phyloP scores from a whole-genome alignment of 1,139 yeast genomes.

The Hansenula lynferdii region DNA sequence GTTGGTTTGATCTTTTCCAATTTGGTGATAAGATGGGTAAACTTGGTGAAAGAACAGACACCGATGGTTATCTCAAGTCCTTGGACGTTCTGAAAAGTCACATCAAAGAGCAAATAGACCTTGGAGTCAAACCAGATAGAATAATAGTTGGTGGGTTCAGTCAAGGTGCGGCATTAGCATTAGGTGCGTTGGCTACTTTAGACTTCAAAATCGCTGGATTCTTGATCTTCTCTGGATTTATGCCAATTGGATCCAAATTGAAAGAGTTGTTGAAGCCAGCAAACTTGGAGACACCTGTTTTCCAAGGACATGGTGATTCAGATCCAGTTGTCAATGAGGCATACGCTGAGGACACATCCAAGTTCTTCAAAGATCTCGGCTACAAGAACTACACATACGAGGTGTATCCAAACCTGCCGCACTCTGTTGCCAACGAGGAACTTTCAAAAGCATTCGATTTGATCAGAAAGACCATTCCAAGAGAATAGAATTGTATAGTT shows the following conservation, averaged over 20 bases:
- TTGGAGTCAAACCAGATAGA: constrained; percentile 62
- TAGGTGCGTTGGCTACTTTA: constrained; percentile 46
- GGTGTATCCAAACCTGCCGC: constrained; percentile 35
- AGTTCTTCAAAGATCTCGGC: constrained; percentile 44
- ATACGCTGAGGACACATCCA: constrained; percentile 44
- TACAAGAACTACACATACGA: constrained; percentile 51
- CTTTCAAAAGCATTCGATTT: constrained; percentile 9
- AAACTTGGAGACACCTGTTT: constrained; percentile 68
- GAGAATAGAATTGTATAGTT: no score
- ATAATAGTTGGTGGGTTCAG: constrained; percentile 91
- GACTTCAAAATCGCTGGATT: constrained; percentile 74
- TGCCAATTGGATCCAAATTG: constrained; percentile 47
- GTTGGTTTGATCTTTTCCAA: constrained; percentile 80
- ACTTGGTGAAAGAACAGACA: constrained; percentile 48
- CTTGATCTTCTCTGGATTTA: constrained; percentile 73
- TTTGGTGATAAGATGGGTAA: no score
- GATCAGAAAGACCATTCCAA: constrained; percentile 11
- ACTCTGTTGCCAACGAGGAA: constrained; percentile 17
- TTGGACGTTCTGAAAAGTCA: constrained; percentile 47
- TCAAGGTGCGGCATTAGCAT: constrained; percentile 84
- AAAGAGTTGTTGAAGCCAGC: constrained; percentile 26
- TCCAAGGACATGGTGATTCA: constrained; percentile 81
- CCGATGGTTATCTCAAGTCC: constrained; percentile 56
- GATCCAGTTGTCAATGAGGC: constrained; percentile 61
- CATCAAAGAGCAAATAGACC: constrained; percentile 57